phyloP scores from a whole-genome alignment of 306 rosid genomes.

The Cicer bijugum region DNA sequence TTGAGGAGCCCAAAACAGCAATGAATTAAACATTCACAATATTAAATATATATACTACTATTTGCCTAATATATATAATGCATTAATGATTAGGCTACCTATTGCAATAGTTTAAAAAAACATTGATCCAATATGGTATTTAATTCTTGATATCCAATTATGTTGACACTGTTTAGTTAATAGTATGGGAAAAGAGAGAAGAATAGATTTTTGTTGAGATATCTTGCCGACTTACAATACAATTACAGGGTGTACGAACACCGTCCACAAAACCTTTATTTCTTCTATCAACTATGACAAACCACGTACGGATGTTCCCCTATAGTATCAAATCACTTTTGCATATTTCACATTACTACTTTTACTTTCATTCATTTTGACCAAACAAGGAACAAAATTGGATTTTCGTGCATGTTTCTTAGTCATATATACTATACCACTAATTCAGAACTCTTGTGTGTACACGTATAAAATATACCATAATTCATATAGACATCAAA shows the following conservation, averaged over 20 bases:
- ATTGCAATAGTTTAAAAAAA: too few species aligned
- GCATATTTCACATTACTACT: conserved; percentile 9
- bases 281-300: conserved; percentile 6
- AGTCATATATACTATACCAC: too few species aligned
- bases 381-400: conserved; percentile 6
- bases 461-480: not conserved
- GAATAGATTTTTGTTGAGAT: conserved; percentile 5
- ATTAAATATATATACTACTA: too few species aligned
- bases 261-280: conserved; percentile 47
- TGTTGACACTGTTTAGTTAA: too few species aligned
- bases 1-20: too few species aligned
- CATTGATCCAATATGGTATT: too few species aligned
- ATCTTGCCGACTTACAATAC: conserved; percentile 36
- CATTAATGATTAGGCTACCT: too few species aligned
- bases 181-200: too few species aligned
- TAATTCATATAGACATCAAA: conserved; percentile 21
- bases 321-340: conserved; percentile 13
- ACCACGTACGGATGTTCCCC: conserved; percentile 34
- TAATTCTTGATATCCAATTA: too few species aligned
- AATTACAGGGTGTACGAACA: conserved; percentile 34
- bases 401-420: conserved; percentile 18
- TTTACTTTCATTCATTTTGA: conserved; percentile 22
- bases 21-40: too few species aligned
- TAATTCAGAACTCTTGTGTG: not conserved
- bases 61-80: too few species aligned